Percentiles rank a stretch among this genome's conserved stretches.
phyloP scores from a whole-genome alignment of 2,329 filamentous ascomycete species.

The Fusarium sp. region DNA sequence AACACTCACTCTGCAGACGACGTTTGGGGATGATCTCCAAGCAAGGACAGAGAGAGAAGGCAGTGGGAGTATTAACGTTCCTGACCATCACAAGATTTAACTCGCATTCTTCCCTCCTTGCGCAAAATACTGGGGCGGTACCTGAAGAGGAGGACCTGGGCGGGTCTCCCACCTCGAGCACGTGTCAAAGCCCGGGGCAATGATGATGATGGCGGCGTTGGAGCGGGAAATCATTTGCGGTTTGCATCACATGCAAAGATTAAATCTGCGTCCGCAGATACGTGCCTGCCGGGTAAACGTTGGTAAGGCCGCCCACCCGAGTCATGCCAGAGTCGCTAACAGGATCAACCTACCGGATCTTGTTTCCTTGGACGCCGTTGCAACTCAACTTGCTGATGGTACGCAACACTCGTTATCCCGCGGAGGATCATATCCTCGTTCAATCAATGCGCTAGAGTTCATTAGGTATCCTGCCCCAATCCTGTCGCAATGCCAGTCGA shows the following conservation, averaged over 20 bases:
- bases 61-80: conserved; percentile 7
- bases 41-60: neutral
- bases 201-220: conserved; percentile 17
- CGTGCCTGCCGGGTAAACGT: conserved; percentile 12
- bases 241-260: conserved; percentile 43
- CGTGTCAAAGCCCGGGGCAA: conserved; percentile 45
- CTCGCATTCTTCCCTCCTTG: neutral
- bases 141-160: conserved; percentile 21
- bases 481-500: conserved; percentile 18
- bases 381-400: conserved; percentile 3
- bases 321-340: conserved; percentile 35
- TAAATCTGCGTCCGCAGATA: neutral
- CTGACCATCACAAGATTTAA: conserved; percentile 32
- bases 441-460: conserved; percentile 20
- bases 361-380: conserved; percentile 8
- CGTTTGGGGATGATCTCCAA: conserved; percentile 16
- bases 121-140: conserved; percentile 13
- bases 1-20: neutral
- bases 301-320: conserved; percentile 35
- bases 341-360: conserved; percentile 25
- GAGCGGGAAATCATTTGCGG: conserved; percentile 12
- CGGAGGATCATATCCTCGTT: conserved; percentile 18
- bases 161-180: conserved; percentile 32
- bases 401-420: neutral
- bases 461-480: conserved; percentile 25